Conservation (phyloP, 306 rosid genomes). For the Glycine soja region DNA sequence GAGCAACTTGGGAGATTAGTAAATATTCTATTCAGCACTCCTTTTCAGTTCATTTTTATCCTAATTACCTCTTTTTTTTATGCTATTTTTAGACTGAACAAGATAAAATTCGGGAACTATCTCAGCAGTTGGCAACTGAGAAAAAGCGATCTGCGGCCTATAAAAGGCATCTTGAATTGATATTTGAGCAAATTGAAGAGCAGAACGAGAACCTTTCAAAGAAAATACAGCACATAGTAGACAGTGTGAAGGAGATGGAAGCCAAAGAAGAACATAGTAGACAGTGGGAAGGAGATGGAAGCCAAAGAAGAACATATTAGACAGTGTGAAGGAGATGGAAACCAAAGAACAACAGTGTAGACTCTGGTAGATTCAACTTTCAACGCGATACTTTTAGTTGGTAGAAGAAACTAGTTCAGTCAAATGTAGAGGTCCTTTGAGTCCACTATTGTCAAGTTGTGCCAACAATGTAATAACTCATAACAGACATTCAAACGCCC, state of each 20-base stretch:
- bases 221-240: slow-evolving; percentile 89
- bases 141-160: slow-evolving; percentile 85
- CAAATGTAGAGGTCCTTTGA: slow-evolving; percentile 50
- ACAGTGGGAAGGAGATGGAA: slow-evolving; percentile 85
- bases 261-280: slow-evolving; percentile 77
- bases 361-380: slow-evolving; percentile 58
- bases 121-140: slow-evolving; percentile 88
- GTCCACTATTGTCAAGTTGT: slow-evolving; percentile 46
- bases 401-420: slow-evolving; percentile 48
- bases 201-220: slow-evolving; percentile 83
- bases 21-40: neutral
- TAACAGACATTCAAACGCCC: slow-evolving; percentile 33
- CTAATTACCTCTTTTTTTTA: slow-evolving; percentile 39
- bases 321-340: slow-evolving; percentile 85
- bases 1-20: slow-evolving; percentile 11
- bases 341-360: slow-evolving; percentile 54
- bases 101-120: slow-evolving; percentile 86
- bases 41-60: slow-evolving; percentile 9
- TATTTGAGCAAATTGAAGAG: slow-evolving; percentile 91
- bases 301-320: slow-evolving; percentile 65
- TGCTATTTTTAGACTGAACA: slow-evolving; percentile 71
- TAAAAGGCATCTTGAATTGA: slow-evolving; percentile 91
- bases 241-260: slow-evolving; percentile 85
- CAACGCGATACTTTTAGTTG: slow-evolving; percentile 33
- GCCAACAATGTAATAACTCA: slow-evolving; percentile 34